Percentiles rank a stretch among this genome's conserved stretches.
Evolutionary conservation across 148 eudicot genomes (phyloP).

Genomic region (Nepenthes mirabilis): DNA sequence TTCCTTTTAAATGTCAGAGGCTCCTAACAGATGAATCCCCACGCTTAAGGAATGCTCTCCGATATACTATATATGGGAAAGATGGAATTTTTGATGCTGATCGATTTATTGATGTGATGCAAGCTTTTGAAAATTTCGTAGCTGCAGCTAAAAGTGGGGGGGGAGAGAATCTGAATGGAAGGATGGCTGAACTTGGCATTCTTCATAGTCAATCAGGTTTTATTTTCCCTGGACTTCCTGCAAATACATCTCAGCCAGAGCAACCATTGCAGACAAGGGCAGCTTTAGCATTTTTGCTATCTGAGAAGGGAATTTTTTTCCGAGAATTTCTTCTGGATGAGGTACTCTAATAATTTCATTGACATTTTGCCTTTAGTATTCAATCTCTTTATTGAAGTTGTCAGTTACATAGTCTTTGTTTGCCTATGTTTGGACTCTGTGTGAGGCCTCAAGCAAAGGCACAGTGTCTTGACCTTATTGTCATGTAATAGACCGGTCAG

Average conservation of each 20-base stretch:
- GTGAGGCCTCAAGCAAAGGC: too few relatives aligned
- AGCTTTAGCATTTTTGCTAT: constrained; percentile 72
- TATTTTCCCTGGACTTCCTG: constrained; percentile 23
- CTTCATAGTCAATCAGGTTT: constrained; percentile 38
- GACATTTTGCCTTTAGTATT: too few relatives aligned
- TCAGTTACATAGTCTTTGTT: too few relatives aligned
- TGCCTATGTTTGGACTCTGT: too few relatives aligned
- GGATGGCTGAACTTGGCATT: constrained; percentile 94
- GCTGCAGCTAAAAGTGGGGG: constrained; percentile 98
- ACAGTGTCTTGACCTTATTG: too few relatives aligned
- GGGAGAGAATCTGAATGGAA: constrained; percentile 67
- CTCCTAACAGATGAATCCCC: constrained; percentile 96
- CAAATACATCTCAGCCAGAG: constrained; percentile 26
- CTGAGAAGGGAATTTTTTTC: constrained; percentile 88
- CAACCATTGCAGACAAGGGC: constrained; percentile 80
- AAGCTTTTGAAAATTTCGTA: constrained; percentile 91
- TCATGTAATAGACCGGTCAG: too few relatives aligned
- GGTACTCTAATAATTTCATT: constrained; percentile 27
- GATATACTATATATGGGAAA: constrained; percentile 92
- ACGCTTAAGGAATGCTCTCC: constrained; percentile 80
- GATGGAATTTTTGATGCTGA: constrained; percentile 97
- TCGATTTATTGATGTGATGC: constrained; percentile 97
- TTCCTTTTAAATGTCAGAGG: constrained; percentile 36
- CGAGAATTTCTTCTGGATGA: constrained; percentile 95
- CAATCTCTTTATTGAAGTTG: neutral